phyloP scores from a whole-genome alignment of 345 rosid species.

The Psidium guajava region DNA sequence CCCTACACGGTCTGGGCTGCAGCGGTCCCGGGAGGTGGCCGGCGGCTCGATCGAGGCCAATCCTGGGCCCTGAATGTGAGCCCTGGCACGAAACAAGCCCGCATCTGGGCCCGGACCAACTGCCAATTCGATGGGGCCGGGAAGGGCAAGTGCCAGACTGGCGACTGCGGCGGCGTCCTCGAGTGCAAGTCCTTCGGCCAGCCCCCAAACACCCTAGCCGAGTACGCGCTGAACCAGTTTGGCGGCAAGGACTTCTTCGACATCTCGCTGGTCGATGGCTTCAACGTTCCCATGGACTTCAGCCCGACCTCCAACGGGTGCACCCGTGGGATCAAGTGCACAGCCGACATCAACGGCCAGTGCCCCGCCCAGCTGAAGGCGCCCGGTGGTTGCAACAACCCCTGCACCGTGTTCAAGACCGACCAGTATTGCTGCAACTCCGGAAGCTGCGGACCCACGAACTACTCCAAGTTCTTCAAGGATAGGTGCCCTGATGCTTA shows the following conservation, averaged over 20 bases:
- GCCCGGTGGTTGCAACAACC: constrained; percentile 16
- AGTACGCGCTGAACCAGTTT: constrained; percentile 12
- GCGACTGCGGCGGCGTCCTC: constrained; percentile 13
- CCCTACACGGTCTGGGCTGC: constrained; percentile 21
- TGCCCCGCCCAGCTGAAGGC: constrained; percentile 9
- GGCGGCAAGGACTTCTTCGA: constrained; percentile 7
- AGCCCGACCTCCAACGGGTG: constrained; percentile 1
- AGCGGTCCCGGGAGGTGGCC: constrained; percentile 18
- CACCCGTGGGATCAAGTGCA: constrained; percentile 1
- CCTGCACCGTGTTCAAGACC: constrained; percentile 19
- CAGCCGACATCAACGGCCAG: constrained; percentile 2
- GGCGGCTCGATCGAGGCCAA: constrained; percentile 5
- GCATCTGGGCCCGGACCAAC: constrained; percentile 20
- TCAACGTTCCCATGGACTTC: constrained; percentile 19
- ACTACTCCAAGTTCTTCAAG: constrained; percentile 11
- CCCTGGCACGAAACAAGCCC: constrained; percentile 7
- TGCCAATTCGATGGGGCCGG: constrained; percentile 16
- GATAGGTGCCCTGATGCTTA: constrained; percentile 9
- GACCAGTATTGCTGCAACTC: constrained; percentile 11
- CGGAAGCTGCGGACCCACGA: neutral
- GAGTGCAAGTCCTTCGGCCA: constrained; percentile 3
- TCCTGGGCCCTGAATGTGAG: constrained; percentile 8
- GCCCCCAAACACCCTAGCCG: constrained; percentile 12
- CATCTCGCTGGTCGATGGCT: constrained; percentile 21
- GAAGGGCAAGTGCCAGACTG: constrained; percentile 14